Evolutionary conservation across 169 alveolate genomes (phyloP).

Genomic region (Neospora caninum): DNA sequence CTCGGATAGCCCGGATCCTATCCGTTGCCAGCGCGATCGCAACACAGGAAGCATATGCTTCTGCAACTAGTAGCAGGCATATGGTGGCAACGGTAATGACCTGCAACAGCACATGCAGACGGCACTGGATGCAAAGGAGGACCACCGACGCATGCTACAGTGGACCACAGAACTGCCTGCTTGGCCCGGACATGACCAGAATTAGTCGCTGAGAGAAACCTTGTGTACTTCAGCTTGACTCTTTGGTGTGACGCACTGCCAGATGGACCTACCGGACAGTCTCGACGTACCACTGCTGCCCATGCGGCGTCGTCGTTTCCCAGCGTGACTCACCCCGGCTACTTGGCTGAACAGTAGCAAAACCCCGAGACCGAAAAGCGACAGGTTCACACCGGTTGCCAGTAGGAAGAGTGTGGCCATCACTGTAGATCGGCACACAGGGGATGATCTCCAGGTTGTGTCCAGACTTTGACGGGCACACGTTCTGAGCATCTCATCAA

Average conservation of each 20-base stretch:
- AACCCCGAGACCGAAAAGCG: constrained; percentile 9
- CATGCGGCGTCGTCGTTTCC: no score
- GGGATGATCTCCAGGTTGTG: background rate
- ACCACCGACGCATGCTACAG: background rate
- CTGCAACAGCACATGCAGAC: background rate
- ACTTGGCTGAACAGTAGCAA: background rate
- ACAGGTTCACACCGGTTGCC: background rate
- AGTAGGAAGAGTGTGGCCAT: background rate
- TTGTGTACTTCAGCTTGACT: no score
- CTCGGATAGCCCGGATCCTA: background rate
- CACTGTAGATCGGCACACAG: background rate
- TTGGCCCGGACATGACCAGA: no score
- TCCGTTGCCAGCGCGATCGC: background rate
- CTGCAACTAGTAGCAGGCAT: background rate
- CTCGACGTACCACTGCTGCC: no score
- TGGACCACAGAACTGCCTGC: no score
- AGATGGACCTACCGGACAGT: no score
- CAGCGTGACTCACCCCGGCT: background rate
- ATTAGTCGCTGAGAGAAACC: no score
- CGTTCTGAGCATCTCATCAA: background rate
- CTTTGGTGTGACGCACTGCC: no score
- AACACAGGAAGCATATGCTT: constrained; percentile 23
- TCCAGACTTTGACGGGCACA: background rate
- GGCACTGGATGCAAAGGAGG: background rate
- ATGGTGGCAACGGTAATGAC: background rate